Evolutionary conservation across 495 filamentous ascomycete species (phyloP).

Genomic region (Trichocladium antarcticum): DNA sequence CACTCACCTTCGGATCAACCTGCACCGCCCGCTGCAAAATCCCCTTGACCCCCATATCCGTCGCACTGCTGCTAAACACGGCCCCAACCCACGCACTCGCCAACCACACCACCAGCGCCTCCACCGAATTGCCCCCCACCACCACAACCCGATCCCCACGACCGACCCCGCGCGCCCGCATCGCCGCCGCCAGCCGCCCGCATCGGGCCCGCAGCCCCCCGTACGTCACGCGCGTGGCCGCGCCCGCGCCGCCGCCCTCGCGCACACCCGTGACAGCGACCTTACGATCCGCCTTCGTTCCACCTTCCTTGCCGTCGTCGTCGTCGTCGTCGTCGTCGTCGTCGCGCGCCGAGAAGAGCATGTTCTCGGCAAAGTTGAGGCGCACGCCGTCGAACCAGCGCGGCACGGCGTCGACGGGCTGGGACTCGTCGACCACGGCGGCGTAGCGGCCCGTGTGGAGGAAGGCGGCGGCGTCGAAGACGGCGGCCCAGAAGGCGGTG

Average conservation of each 20-base stretch:
- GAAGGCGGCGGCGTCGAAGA: conserved; percentile 47
- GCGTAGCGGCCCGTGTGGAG: conserved; percentile 51
- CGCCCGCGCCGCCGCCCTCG: conserved; percentile 54
- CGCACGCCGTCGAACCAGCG: conserved; percentile 55
- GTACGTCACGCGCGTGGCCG: too few relatives aligned
- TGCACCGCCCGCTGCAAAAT: conserved; percentile 63
- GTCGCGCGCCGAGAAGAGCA: conserved; percentile 46
- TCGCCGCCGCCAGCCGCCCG: conserved; percentile 47
- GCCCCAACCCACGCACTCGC: conserved; percentile 56
- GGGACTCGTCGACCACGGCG: conserved; percentile 53
- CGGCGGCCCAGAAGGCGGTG: conserved; percentile 54
- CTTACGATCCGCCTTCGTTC: conserved; percentile 61
- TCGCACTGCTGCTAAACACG: conserved; percentile 59
- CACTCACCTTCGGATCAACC: conserved; percentile 49
- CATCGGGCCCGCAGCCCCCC: conserved; percentile 46
- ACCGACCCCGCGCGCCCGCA: conserved; percentile 50
- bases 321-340: too few relatives aligned
- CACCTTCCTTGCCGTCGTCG: too few relatives aligned
- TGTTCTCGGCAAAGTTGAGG: conserved; percentile 56
- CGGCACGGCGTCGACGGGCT: conserved; percentile 56
- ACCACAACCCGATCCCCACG: conserved; percentile 63
- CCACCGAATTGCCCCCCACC: conserved; percentile 60
- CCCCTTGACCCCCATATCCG: conserved; percentile 70
- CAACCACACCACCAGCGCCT: conserved; percentile 56
- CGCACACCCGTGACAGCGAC: conserved; percentile 60